Evolutionary conservation across 2,329 filamentous ascomycete species (phyloP).

Genomic region (Penicillium frequentans): DNA sequence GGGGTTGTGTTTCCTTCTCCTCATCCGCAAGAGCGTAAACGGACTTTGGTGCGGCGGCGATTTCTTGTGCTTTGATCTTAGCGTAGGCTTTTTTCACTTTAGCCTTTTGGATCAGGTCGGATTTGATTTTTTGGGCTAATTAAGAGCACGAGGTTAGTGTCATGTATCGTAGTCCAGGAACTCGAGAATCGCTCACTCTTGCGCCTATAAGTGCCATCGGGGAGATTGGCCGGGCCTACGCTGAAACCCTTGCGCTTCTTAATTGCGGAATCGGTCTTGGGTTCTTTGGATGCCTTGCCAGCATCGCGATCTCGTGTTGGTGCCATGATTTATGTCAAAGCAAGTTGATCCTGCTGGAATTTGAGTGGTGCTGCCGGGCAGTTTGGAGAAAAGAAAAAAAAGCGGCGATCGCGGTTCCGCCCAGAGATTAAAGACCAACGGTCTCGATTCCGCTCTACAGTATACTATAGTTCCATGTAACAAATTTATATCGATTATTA

Average conservation of each 20-base stretch:
- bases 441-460: conserved; percentile 4
- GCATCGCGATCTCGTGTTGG: conserved; percentile 58
- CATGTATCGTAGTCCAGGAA: not conserved
- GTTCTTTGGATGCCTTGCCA: conserved; percentile 26
- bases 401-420: conserved; percentile 17
- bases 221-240: conserved; percentile 85
- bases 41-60: conserved; percentile 36
- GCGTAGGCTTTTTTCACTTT: conserved; percentile 92
- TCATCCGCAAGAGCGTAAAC: conserved; percentile 31
- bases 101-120: conserved; percentile 83
- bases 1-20: conserved; percentile 17
- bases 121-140: conserved; percentile 83
- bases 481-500: not conserved
- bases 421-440: conserved; percentile 3
- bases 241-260: conserved; percentile 72
- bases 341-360: not conserved
- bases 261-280: conserved; percentile 33
- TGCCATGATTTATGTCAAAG: conserved; percentile 50
- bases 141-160: not conserved
- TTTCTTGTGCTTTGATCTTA: conserved; percentile 72
- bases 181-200: conserved; percentile 56
- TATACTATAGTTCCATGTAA: not conserved
- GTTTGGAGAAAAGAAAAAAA: conserved; percentile 12
- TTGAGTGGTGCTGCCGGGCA: not conserved
- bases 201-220: conserved; percentile 82